phyloP scores from a whole-genome alignment of 2,329 filamentous ascomycete species.

The Arthrinium puccinioides region DNA sequence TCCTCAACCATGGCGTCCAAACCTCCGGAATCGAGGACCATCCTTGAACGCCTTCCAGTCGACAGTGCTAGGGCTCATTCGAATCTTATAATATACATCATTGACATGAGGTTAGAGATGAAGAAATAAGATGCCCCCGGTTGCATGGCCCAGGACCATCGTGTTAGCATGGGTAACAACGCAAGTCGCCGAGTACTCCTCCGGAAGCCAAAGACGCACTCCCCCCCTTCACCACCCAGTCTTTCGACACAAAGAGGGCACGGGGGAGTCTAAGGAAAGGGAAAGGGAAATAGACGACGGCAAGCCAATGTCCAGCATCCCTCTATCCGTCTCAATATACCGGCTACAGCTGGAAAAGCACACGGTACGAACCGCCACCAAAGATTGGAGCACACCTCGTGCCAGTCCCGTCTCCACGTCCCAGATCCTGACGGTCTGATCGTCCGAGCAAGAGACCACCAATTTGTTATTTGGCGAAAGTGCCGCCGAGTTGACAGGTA shows the following conservation, averaged over 20 bases:
- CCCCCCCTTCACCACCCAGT: neutral
- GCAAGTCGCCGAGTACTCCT: neutral
- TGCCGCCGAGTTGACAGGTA: neutral
- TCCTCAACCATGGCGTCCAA: too few relatives aligned
- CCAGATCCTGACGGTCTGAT: conserved; percentile 8
- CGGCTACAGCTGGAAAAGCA: neutral
- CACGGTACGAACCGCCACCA: neutral
- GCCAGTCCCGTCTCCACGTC: conserved; percentile 1
- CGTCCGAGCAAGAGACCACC: conserved; percentile 7
- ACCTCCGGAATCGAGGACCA: too few relatives aligned
- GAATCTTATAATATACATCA: too few relatives aligned
- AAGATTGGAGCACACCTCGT: neutral
- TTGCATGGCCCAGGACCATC: neutral
- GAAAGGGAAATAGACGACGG: neutral
- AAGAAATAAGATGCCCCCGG: neutral
- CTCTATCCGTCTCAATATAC: neutral
- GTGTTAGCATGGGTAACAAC: neutral
- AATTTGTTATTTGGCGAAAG: conserved; percentile 9
- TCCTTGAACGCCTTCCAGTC: too few relatives aligned
- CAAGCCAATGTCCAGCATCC: neutral
- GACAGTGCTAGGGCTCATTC: too few relatives aligned
- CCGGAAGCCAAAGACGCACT: neutral
- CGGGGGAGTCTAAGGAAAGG: neutral
- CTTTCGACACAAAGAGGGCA: neutral
- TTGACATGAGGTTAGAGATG: too few relatives aligned